These are phyloP conservation scores for Rhynchosporium graminicola DNA, from an alignment of 2,329 filamentous ascomycete species.

Conservation along the genomic window DNA sequence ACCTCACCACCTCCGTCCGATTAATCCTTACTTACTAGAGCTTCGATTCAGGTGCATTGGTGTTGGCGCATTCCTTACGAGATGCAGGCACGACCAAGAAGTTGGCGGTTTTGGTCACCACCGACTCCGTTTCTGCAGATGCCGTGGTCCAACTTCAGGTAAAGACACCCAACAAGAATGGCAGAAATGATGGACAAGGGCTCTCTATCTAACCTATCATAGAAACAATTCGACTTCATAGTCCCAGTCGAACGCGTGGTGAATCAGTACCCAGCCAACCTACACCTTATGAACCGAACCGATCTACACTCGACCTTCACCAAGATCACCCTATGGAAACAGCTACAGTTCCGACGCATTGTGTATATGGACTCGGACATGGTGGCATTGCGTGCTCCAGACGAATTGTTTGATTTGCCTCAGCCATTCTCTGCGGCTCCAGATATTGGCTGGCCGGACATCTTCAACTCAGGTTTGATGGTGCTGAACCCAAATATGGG, in stretches of 20 bases:
- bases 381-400: conserved; percentile 84
- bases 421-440: conserved; percentile 72
- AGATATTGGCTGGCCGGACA: conserved; percentile 96
- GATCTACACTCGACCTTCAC: conserved; percentile 94
- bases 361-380: conserved; percentile 95
- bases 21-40: conserved; percentile 26
- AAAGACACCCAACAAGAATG: conserved; percentile 21
- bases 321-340: conserved; percentile 93
- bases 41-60: conserved; percentile 71
- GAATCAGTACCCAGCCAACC: conserved; percentile 76
- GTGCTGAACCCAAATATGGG: conserved; percentile 82
- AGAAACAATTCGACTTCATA: conserved; percentile 86
- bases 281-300: conserved; percentile 86
- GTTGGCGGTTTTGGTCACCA: conserved; percentile 80
- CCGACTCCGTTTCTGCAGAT: conserved; percentile 73
- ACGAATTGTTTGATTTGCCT: conserved; percentile 79
- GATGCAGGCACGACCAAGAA: conserved; percentile 87
- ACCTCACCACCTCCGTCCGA: conserved; percentile 28
- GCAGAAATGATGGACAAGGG: not conserved
- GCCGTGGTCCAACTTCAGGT: conserved; percentile 81
- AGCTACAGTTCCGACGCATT: conserved; percentile 85
- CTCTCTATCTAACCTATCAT: conserved; percentile 30
- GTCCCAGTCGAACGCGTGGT: conserved; percentile 80
- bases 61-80: conserved; percentile 90
- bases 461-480: conserved; percentile 99